These are phyloP conservation scores for Sporisorium iseilematis-ciliati DNA, from an alignment of 1,284 basidiomycete genomes.

Conservation along the genomic window DNA sequence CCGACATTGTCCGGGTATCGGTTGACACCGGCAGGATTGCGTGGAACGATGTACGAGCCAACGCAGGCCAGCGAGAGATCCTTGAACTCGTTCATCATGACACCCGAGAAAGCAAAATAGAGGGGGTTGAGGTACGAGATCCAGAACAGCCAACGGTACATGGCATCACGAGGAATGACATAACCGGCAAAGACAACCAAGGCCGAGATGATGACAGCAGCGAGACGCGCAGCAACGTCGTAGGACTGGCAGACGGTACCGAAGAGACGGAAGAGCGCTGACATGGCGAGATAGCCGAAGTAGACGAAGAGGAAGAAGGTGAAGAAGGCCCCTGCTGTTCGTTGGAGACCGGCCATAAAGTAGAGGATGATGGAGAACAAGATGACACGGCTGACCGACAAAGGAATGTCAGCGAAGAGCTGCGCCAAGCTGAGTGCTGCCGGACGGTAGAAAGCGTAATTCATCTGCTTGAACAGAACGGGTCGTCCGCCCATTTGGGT, in stretches of 20 bases:
- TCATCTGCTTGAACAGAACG: slow-evolving; percentile 76
- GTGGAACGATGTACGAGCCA: slow-evolving; percentile 51
- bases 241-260: slow-evolving; percentile 72
- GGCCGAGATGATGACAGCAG: slow-evolving; percentile 76
- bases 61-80: slow-evolving; percentile 49
- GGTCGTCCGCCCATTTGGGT: slow-evolving; percentile 77
- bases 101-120: slow-evolving; percentile 74
- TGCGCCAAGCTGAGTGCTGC: slow-evolving; percentile 75
- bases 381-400: slow-evolving; percentile 74
- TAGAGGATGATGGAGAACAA: slow-evolving; percentile 76
- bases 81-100: slow-evolving; percentile 75
- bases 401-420: slow-evolving; percentile 79
- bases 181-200: slow-evolving; percentile 78
- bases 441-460: slow-evolving; percentile 71
- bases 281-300: slow-evolving; percentile 70
- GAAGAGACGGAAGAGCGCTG: slow-evolving; percentile 72
- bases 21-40: slow-evolving; percentile 32
- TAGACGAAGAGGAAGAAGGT: slow-evolving; percentile 61
- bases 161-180: slow-evolving; percentile 74
- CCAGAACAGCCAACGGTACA: slow-evolving; percentile 70
- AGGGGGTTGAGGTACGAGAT: slow-evolving; percentile 70
- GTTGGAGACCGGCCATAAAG: slow-evolving; percentile 76
- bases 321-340: slow-evolving; percentile 71
- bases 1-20: slow-evolving; percentile 39
- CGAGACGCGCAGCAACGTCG: slow-evolving; percentile 69